These are phyloP conservation scores for Fraxinus albicans DNA, from an alignment of 305 asterid species.

Conservation along the genomic window DNA sequence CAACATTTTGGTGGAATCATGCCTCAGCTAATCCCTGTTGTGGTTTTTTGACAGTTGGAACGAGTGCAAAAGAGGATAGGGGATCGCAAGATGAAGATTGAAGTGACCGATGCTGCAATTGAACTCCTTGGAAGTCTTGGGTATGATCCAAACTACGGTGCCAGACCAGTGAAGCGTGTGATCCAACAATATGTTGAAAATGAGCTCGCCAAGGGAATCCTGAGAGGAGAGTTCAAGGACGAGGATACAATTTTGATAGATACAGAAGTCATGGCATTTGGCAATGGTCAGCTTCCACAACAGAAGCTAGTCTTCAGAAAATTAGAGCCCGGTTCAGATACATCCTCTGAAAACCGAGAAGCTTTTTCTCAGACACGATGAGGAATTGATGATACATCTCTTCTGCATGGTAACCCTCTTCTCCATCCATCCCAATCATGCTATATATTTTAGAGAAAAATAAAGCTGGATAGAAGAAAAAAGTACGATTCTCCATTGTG, in stretches of 20 bases:
- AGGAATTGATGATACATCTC: background rate
- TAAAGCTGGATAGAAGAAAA: background rate
- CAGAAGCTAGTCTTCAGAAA: slow-evolving; percentile 68
- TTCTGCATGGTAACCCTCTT: background rate
- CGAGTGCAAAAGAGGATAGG: slow-evolving; percentile 80
- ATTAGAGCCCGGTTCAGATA: slow-evolving; percentile 37
- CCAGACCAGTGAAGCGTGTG: slow-evolving; percentile 94
- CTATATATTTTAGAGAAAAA: background rate
- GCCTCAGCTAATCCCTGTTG: background rate
- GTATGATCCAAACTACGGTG: slow-evolving; percentile 91
- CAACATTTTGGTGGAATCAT: background rate
- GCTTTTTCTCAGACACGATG: slow-evolving; percentile 43
- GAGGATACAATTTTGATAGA: slow-evolving; percentile 63
- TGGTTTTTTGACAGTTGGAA: slow-evolving; percentile 62
- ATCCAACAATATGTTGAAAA: slow-evolving; percentile 85
- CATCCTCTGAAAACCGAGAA: slow-evolving; percentile 46
- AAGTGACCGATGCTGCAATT: slow-evolving; percentile 74
- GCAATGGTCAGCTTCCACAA: slow-evolving; percentile 84
- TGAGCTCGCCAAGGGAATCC: slow-evolving; percentile 87
- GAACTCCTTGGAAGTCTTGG: slow-evolving; percentile 79
- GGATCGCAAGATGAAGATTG: slow-evolving; percentile 70
- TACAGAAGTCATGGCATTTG: slow-evolving; percentile 73
- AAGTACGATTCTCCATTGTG: background rate
- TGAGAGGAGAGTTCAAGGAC: slow-evolving; percentile 85
- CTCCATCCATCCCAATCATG: background rate